A percentile compares a stretch with the other conserved stretches of the same genome.
Evolutionary conservation across 352 stramenopile species (phyloP).

Genomic region (Globisporangium paddicum): DNA sequence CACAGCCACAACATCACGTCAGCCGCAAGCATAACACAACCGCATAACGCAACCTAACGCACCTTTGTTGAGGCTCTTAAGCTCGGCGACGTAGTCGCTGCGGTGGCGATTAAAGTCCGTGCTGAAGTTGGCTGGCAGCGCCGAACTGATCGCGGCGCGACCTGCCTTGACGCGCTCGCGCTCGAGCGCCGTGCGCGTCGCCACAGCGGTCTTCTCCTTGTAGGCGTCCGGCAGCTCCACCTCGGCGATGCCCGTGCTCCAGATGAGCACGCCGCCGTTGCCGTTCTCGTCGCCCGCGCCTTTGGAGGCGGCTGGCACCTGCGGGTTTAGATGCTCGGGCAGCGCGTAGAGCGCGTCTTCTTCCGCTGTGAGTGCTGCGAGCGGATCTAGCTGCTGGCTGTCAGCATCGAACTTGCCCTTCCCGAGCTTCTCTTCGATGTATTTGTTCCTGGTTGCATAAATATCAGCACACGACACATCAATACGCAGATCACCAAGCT

Average conservation of each 20-base stretch:
- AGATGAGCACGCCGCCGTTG: conserved; percentile 64
- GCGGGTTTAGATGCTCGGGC: conserved; percentile 46
- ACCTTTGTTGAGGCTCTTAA: conserved; percentile 70
- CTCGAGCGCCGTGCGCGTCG: conserved; percentile 44
- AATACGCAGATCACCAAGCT: too few relatives aligned
- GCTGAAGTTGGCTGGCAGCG: conserved; percentile 70
- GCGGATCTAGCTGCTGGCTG: not conserved
- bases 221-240: conserved; percentile 61
- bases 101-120: conserved; percentile 73
- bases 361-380: conserved; percentile 21
- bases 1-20: not conserved
- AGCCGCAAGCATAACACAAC: not conserved
- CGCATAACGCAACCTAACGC: not conserved
- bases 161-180: conserved; percentile 15
- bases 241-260: conserved; percentile 75
- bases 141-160: conserved; percentile 29
- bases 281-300: conserved; percentile 34
- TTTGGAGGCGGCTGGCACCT: conserved; percentile 28
- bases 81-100: conserved; percentile 54
- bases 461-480: too few relatives aligned
- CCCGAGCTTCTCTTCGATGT: conserved; percentile 72
- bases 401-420: conserved; percentile 24
- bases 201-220: conserved; percentile 41
- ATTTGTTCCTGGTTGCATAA: conserved; percentile 55
- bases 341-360: conserved; percentile 70